Evolutionary conservation across 1,284 basidiomycete genomes (phyloP), one percentile per base, ranked within the genome.

Genomic region (Puccinia horiana): DNA sequence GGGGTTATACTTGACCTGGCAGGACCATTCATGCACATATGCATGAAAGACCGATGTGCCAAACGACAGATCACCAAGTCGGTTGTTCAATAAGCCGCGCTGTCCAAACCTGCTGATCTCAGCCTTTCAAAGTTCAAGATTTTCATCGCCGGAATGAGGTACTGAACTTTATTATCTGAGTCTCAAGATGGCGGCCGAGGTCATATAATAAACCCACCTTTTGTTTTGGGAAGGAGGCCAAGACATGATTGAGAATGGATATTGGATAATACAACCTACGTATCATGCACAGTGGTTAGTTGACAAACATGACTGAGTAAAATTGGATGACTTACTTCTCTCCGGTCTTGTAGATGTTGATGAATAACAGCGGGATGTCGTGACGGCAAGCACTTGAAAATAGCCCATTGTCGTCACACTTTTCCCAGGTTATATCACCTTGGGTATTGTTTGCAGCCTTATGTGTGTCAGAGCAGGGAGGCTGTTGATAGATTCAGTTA

Each of bases 231-330:
- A 76, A 54, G 20, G 37, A 32, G 37, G 52, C 18, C 52, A 76
- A 26, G 40, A 76, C n/a, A 6, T 42, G 1, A 1, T 26, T n/a
- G 20, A 76, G 12, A 2, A 76, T 76, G 1, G 54, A 56, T 14
- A 76, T 37, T 23, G 56, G 74, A 56, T 76, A 76, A 63, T 76
- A 44, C 37, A 76, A 56, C 58, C 74, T 76, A n/a, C 5, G 14
- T n/a, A n/a, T n/a, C n/a, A n/a, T n/a, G n/a, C n/a, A n/a, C n/a
- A n/a, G n/a, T n/a, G n/a, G n/a, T n/a, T n/a, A n/a, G n/a, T n/a
- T n/a, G n/a, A n/a, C n/a, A n/a, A n/a, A n/a, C n/a, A n/a, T n/a
- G n/a, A n/a, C n/a, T n/a, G n/a, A n/a, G n/a, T n/a, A n/a, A n/a
- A n/a, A n/a, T n/a, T n/a, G n/a, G n/a, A n/a, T 52, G 49, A 42